Evolutionary conservation across 129 eudicot genomes (phyloP), one percentile per base, ranked within the genome.

Genomic region (Artemisia argyi): DNA sequence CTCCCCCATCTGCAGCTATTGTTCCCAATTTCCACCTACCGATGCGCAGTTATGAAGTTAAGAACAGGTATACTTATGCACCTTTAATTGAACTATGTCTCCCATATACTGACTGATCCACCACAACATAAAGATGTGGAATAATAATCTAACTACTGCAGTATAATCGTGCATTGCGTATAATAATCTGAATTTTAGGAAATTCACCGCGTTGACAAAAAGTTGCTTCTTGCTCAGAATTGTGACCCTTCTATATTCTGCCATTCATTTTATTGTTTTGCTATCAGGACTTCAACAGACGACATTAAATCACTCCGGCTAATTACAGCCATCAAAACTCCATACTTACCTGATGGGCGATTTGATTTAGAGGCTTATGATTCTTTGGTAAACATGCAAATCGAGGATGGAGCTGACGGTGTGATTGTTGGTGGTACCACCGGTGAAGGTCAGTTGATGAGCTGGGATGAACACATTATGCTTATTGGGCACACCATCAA

Each of bases 381-480:
- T 75, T 82, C 86, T 20, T 82, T 87, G 74, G 80, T 87, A 16
- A 81, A 87, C 73, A 79, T 84, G 87, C 89, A 87, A 75, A 87
- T 84, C 2, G 83, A 76, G 76, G 63, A 73, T 48, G 93, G 93
- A 68, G 89, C 65, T 20, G 92, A 81, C 10, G 89, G 85, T 32
- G 82, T 87, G 14, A 82, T 87, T 76, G 89, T 87, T 28, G 89
- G 89, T 39, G 93, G 93, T 17, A 87, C 89, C 1, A 87, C 93
- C 4, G 89, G 93, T 51, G 89, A 87, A 79, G 93, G 93, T 5
- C 89, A 84, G 53, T 68, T 87, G 30, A 87, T 87, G 93, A 87
- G 87, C 51, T 84, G 89, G 93, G 93, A 87, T 73, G 93, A 87
- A 68, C 93, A 87, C 77, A 84, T 84, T 30, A 87, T 87, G 93